These are phyloP conservation scores for Phoma sp. DNA, from an alignment of 2,329 filamentous ascomycete genomes.

Conservation along the genomic window DNA sequence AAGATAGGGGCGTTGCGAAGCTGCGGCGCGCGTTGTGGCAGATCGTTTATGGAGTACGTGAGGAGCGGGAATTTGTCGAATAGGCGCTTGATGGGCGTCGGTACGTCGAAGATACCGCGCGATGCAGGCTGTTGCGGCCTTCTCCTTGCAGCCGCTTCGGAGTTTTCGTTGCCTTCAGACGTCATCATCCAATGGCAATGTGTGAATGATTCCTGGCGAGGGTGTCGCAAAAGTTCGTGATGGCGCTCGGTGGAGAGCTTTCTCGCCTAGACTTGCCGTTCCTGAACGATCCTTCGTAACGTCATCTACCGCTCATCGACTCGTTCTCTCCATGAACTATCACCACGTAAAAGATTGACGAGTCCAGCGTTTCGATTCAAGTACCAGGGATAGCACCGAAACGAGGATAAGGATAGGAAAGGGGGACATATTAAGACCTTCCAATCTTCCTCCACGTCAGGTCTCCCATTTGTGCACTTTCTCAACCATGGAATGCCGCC, in stretches of 20 bases:
- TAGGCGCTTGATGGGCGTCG: slow-evolving; percentile 77
- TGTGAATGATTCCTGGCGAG: slow-evolving; percentile 3
- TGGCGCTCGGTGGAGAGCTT: slow-evolving; percentile 30
- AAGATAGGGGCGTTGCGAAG: slow-evolving; percentile 64
- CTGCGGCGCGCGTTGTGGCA: slow-evolving; percentile 69
- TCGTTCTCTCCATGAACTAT: too few species aligned
- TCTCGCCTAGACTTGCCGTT: slow-evolving; percentile 39
- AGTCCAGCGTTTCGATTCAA: too few species aligned
- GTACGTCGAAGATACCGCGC: slow-evolving; percentile 61
- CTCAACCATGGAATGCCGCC: too few species aligned
- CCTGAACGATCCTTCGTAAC: neutral
- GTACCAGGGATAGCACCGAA: too few species aligned
- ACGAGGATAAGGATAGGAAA: too few species aligned
- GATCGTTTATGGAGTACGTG: slow-evolving; percentile 76
- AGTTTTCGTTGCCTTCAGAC: slow-evolving; percentile 22
- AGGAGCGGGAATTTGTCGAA: slow-evolving; percentile 85
- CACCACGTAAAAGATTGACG: too few species aligned
- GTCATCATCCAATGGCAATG: slow-evolving; percentile 28
- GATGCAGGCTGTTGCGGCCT: slow-evolving; percentile 19
- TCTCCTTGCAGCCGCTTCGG: slow-evolving; percentile 9
- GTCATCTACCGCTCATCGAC: slow-evolving; percentile 5
- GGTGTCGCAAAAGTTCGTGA: slow-evolving; percentile 31
- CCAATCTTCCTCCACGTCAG: too few species aligned
- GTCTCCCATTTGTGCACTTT: too few species aligned
- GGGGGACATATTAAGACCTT: too few species aligned